Evolutionary conservation across 352 stramenopile species (phyloP).

Genomic region (Pythium oligandrum): DNA sequence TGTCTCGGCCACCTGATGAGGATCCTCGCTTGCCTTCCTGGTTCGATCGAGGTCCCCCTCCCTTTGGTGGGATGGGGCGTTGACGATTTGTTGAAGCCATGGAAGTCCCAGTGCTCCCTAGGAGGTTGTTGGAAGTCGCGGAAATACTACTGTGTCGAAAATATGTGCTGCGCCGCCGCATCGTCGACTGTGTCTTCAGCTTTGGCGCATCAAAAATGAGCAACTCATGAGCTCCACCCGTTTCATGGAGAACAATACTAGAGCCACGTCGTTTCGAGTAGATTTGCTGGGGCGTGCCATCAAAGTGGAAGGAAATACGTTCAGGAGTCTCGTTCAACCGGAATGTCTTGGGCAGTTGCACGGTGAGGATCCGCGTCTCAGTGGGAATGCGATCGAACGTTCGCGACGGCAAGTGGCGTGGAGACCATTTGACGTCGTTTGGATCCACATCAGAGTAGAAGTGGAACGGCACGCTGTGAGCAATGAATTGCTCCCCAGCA

Average conservation of each 20-base stretch:
- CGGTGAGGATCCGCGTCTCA: conserved; percentile 37
- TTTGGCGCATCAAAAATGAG: conserved; percentile 33
- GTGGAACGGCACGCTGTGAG: conserved; percentile 60
- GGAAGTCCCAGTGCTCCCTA: conserved; percentile 17
- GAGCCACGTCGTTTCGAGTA: conserved; percentile 38
- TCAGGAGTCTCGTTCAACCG: conserved; percentile 42
- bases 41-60: too few species aligned
- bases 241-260: conserved; percentile 52
- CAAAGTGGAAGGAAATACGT: conserved; percentile 55
- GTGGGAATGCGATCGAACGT: conserved; percentile 33
- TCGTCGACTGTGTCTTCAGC: conserved; percentile 37
- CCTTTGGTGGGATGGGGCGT: too few species aligned
- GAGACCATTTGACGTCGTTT: conserved; percentile 46
- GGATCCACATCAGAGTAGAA: conserved; percentile 52
- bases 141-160: conserved; percentile 56
- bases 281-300: conserved; percentile 32
- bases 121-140: conserved; percentile 26
- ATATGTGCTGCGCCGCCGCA: conserved; percentile 38
- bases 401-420: conserved; percentile 45
- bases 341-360: conserved; percentile 48
- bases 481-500: conserved; percentile 70
- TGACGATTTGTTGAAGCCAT: not conserved
- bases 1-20: not conserved
- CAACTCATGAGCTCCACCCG: conserved; percentile 29
- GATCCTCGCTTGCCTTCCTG: not conserved